Base-by-base conservation (phyloP, 306 rosid species). In the Begonia fuchsioides region DNA sequence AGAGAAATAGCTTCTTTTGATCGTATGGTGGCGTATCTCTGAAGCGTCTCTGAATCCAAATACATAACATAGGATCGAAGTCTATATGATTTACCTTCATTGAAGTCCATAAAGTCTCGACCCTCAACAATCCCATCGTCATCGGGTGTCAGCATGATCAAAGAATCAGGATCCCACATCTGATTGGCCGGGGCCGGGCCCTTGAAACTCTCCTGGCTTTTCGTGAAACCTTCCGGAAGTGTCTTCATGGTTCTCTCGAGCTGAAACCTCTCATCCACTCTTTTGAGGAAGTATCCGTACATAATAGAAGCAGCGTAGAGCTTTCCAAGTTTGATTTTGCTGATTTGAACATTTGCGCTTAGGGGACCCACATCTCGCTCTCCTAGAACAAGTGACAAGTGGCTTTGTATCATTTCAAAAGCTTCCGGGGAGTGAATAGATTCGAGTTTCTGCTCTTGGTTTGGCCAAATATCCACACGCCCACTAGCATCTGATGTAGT, bases 241-340 rank as follows among this genome's bases (percentile, higher is more conserved):
- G 82, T 90, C 51, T 82, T 80, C 87, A 77, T 67, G 44, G 72
- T 62, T 63, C 85, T 77, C 62, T 90, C 95, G 3, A 90, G 97
- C 62, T 90, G 97, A 66, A 66, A 90, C 57, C 97, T 76, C 35
- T 90, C 78, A 67, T 90, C 97, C 32, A 90, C 94, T 68, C 97
- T 81, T 70, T 66, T 84, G 44, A 90, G 92, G 50, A 90, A 90
- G 63, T 90, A 90, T 52, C 97, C 97, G 13, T 90, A 90, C 94
- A 90, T 90, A 50, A 90, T 76, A 12, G 97, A 90, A 72, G 97
- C 94, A 47, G 97, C 97, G 71, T 90, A 90, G 47, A 90, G 65
- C 79, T 90, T 90, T 32, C 95, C 97, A 41, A 90, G 75, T 62
- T 85, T 90, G 32, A 90, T 79, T 75, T 85, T 90, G 71, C 95